These are phyloP conservation scores for Fagopyrum tataricum DNA, from an alignment of 148 eudicot species.

Conservation along the genomic window DNA sequence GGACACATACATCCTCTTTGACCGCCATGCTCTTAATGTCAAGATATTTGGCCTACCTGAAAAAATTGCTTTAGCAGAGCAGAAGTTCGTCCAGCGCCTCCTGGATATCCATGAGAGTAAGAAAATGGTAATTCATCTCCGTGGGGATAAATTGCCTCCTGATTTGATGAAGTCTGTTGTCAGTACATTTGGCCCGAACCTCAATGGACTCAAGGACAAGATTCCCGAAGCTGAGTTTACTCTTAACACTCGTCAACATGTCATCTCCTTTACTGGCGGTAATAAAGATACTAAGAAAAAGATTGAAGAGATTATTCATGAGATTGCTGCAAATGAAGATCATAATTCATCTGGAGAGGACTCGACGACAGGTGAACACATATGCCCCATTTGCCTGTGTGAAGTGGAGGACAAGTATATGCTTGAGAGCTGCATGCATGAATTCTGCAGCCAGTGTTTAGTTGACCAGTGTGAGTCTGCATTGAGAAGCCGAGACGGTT, in stretches of 20 bases:
- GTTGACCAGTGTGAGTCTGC: constrained; percentile 87
- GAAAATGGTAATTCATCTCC: constrained; percentile 63
- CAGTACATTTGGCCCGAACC: constrained; percentile 72
- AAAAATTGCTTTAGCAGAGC: constrained; percentile 40
- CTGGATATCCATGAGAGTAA: constrained; percentile 48
- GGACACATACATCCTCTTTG: constrained; percentile 52
- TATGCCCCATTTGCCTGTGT: constrained; percentile 82
- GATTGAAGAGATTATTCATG: constrained; percentile 49
- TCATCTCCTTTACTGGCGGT: constrained; percentile 44
- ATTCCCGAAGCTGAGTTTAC: constrained; percentile 48
- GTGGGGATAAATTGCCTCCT: constrained; percentile 48
- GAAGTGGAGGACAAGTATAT: constrained; percentile 59
- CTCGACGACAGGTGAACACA: constrained; percentile 17
- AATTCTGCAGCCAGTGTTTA: constrained; percentile 68
- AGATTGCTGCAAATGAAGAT: constrained; percentile 38
- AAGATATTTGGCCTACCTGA: constrained; percentile 56
- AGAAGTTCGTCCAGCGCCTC: constrained; percentile 47
- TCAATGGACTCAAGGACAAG: constrained; percentile 53
- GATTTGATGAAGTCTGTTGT: constrained; percentile 90
- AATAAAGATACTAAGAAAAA: constrained; percentile 53
- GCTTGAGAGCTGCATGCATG: constrained; percentile 63
- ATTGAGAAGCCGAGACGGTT: constrained; percentile 55
- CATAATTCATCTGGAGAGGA: constrained; percentile 12
- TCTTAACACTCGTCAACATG: constrained; percentile 56
- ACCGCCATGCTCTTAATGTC: constrained; percentile 44